Percentiles rank a stretch among this genome's conserved stretches.
These are phyloP conservation scores for Fallopia convolvulus DNA, from an alignment of 148 eudicot species.

Conservation along the genomic window DNA sequence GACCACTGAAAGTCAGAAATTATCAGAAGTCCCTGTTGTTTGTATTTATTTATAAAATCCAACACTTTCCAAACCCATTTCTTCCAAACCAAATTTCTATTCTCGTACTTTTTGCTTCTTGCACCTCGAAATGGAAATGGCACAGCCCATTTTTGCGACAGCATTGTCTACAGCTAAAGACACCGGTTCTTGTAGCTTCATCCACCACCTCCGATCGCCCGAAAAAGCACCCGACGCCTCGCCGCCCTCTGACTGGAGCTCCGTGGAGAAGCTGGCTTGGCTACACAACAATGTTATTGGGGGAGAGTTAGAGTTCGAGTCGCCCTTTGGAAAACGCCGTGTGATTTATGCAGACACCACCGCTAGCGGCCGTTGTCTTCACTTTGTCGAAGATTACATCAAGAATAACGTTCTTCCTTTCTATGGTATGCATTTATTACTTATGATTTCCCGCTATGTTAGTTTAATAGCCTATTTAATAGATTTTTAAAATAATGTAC, in stretches of 20 bases:
- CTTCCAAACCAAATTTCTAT: too few relatives aligned
- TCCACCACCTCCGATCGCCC: not conserved
- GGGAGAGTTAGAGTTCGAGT: constrained; percentile 12
- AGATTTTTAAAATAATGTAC: too few relatives aligned
- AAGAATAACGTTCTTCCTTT: constrained; percentile 27
- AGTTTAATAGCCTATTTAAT: too few relatives aligned
- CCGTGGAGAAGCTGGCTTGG: constrained; percentile 22
- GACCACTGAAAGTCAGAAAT: too few relatives aligned
- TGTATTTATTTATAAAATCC: too few relatives aligned
- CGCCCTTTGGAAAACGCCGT: constrained; percentile 32
- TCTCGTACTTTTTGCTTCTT: too few relatives aligned
- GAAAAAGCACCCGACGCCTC: not conserved
- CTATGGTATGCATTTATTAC: constrained; percentile 19
- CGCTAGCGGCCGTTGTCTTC: constrained; percentile 28
- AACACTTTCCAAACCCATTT: too few relatives aligned
- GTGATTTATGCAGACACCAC: constrained; percentile 31
- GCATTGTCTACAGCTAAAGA: not conserved
- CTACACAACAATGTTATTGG: constrained; percentile 24
- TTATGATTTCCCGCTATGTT: not conserved
- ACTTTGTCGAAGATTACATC: constrained; percentile 29
- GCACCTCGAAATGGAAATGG: not conserved
- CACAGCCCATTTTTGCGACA: not conserved
- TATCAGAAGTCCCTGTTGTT: too few relatives aligned
- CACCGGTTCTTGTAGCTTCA: not conserved
- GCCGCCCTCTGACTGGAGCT: not conserved